Evolutionary conservation across 2,329 filamentous ascomycete species (phyloP).

Genomic region (Nemania bipapillata): DNA sequence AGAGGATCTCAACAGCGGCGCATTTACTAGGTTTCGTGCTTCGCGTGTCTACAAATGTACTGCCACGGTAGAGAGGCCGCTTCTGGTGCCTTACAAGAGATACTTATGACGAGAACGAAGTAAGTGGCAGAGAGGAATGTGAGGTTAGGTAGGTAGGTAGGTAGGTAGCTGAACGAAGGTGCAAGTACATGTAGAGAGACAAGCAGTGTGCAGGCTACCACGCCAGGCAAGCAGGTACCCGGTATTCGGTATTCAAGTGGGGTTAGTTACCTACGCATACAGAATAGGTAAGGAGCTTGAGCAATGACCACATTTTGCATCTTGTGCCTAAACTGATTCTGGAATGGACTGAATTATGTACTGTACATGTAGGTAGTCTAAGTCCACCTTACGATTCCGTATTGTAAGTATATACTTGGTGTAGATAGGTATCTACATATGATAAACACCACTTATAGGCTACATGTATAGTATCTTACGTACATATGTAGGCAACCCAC

Average conservation of each 20-base stretch:
- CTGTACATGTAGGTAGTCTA: too few relatives aligned
- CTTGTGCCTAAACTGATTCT: neutral
- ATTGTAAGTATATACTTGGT: too few relatives aligned
- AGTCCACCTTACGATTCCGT: too few relatives aligned
- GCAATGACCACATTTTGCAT: conserved; percentile 25
- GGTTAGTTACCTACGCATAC: neutral
- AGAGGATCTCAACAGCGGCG: conserved; percentile 22
- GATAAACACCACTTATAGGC: too few relatives aligned
- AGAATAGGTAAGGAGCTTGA: conserved; percentile 11
- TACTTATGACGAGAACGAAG: neutral
- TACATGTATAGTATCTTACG: too few relatives aligned
- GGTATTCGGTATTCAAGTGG: conserved; percentile 3
- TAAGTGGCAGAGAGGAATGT: conserved; percentile 15
- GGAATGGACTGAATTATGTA: too few relatives aligned
- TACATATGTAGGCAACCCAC: too few relatives aligned
- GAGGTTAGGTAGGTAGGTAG: conserved; percentile 11
- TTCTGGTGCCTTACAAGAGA: neutral
- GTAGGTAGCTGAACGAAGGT: conserved; percentile 6
- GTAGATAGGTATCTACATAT: too few relatives aligned
- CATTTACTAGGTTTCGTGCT: neutral
- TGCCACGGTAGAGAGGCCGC: neutral
- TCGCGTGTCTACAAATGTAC: neutral
- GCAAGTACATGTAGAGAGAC: neutral
- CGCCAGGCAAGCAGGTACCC: neutral
- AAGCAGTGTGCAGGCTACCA: neutral